phyloP scores from a whole-genome alignment of 805 yeast genomes.

The Torulaspora franciscae region DNA sequence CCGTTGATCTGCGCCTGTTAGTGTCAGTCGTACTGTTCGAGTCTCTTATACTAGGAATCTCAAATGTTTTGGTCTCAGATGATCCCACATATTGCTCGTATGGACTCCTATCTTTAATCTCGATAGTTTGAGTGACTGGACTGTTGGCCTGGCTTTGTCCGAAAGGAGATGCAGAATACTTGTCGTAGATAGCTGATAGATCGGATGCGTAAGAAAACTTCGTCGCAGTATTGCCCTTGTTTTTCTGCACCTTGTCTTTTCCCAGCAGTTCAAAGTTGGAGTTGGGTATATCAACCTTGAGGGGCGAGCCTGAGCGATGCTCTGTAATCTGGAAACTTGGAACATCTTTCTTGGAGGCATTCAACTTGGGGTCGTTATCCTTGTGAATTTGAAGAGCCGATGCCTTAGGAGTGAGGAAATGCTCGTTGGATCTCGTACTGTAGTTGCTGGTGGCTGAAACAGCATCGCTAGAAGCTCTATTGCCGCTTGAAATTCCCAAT shows the following conservation, averaged over 20 bases:
- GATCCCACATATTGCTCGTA: constrained; percentile 29
- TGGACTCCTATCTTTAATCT: constrained; percentile 21
- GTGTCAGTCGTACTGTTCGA: constrained; percentile 19
- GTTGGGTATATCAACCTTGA: constrained; percentile 9
- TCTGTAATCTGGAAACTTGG: background rate
- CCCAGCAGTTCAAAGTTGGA: constrained; percentile 11
- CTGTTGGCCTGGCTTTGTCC: constrained; percentile 8
- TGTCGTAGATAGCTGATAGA: constrained; percentile 22
- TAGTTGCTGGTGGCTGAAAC: constrained; percentile 3
- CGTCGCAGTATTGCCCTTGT: constrained; percentile 3
- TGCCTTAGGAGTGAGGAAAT: background rate
- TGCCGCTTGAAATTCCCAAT: background rate
- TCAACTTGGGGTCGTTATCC: background rate
- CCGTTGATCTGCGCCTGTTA: constrained; percentile 11
- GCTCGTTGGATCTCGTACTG: constrained; percentile 1
- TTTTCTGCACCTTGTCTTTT: constrained; percentile 2
- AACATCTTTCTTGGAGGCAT: background rate
- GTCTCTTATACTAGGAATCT: constrained; percentile 25
- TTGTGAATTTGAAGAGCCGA: background rate
- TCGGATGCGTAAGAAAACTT: constrained; percentile 11
- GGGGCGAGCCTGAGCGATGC: background rate
- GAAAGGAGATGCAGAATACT: constrained; percentile 19
- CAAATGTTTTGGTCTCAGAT: constrained; percentile 20
- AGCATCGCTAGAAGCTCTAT: background rate
- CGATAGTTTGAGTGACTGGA: constrained; percentile 11